These are phyloP conservation scores for Buxus sempervirens DNA, from an alignment of 164 flowering plant genomes.

Conservation along the genomic window DNA sequence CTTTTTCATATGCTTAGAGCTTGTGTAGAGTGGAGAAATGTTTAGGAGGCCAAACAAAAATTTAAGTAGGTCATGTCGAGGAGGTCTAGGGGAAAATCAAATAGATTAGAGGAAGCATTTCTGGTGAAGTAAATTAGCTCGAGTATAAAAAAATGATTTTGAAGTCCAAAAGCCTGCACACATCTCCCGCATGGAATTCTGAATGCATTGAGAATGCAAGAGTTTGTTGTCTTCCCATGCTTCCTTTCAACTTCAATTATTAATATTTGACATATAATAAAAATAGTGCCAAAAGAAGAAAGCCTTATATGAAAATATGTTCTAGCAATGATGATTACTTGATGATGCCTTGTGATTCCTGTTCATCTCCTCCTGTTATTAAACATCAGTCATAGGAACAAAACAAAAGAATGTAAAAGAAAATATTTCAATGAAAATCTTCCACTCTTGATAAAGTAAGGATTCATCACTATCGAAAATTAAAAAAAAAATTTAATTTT, in stretches of 20 bases:
- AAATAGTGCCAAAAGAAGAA: not conserved
- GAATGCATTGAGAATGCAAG: not conserved
- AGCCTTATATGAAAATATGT: not conserved
- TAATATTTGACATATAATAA: not conserved
- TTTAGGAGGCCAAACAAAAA: no score
- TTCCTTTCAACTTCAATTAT: not conserved
- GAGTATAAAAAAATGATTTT: no score
- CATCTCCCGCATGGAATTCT: not conserved
- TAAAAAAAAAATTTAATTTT: no score
- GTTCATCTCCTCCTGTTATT: conserved; percentile 89
- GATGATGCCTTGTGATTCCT: conserved; percentile 68
- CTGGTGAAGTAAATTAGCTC: no score
- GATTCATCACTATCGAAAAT: not conserved
- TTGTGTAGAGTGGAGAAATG: no score
- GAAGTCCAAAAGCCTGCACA: not conserved
- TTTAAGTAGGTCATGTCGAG: not conserved
- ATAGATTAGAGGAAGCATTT: not conserved
- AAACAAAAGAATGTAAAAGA: not conserved
- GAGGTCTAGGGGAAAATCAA: not conserved
- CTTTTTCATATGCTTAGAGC: no score
- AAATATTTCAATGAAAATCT: not conserved
- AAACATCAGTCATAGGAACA: conserved; percentile 7
- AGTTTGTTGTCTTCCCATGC: not conserved
- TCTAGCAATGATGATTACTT: conserved; percentile 39
- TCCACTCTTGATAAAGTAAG: not conserved